Percentiles rank a stretch among this genome's conserved stretches.
These are phyloP conservation scores for Nematocida ausubeli DNA, from an alignment of 371 early-diverging fungal species.

Conservation along the genomic window DNA sequence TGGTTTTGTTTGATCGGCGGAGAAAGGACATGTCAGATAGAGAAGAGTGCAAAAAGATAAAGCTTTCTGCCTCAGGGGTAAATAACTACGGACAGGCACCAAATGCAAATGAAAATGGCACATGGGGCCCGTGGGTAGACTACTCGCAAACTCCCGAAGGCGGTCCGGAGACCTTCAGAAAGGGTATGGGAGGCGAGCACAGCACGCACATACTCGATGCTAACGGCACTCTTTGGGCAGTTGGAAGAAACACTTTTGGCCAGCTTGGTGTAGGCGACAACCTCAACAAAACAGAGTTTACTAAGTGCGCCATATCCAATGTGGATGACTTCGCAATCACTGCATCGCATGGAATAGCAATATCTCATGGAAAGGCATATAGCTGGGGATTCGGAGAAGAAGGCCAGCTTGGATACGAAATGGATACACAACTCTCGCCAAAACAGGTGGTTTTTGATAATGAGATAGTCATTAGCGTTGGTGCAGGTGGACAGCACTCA, in stretches of 20 bases:
- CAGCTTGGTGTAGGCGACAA: conserved; percentile 62
- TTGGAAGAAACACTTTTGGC: conserved; percentile 64
- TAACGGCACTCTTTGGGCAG: conserved; percentile 60
- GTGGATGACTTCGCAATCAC: conserved; percentile 44
- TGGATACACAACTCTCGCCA: conserved; percentile 33
- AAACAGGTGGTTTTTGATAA: conserved; percentile 62
- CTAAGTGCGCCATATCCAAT: conserved; percentile 43
- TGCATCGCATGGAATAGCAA: conserved; percentile 34
- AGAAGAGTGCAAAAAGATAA: neutral
- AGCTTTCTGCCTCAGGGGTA: conserved; percentile 78
- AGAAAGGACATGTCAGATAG: neutral
- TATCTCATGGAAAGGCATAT: conserved; percentile 60
- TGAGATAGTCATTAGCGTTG: conserved; percentile 61
- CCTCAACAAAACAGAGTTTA: conserved; percentile 24
- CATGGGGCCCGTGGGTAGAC: conserved; percentile 36
- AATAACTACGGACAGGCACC: conserved; percentile 81
- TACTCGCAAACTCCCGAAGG: neutral
- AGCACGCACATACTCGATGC: conserved; percentile 62
- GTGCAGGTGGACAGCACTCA: conserved; percentile 55
- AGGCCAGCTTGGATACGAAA: conserved; percentile 63
- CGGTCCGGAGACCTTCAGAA: conserved; percentile 44
- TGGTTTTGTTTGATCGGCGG: neutral
- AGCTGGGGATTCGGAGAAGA: conserved; percentile 60
- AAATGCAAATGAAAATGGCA: neutral
- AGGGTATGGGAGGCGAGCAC: conserved; percentile 63